Conservation (phyloP, 192 early-diverging fungal genomes). For the Entrophospora sp. region DNA sequence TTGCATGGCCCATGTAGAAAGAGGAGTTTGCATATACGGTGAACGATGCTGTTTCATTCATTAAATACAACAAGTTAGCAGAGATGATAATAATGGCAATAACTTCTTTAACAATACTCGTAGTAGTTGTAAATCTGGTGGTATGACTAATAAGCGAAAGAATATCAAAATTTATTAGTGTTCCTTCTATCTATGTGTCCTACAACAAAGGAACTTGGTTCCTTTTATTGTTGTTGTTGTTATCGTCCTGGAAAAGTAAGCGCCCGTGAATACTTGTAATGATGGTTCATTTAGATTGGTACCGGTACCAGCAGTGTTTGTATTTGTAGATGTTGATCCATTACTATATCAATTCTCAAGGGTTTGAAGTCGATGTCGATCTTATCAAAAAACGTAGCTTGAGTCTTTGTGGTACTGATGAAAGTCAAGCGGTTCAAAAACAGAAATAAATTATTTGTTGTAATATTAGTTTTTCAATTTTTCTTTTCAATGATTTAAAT, state of each 20-base stretch:
- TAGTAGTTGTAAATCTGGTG: neutral
- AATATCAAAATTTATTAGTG: neutral
- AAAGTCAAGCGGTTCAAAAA: too few relatives aligned
- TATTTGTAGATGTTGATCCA: too few relatives aligned
- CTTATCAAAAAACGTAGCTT: too few relatives aligned
- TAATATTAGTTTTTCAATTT: too few relatives aligned
- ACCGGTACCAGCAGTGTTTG: neutral
- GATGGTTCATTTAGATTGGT: neutral
- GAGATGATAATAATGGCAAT: neutral
- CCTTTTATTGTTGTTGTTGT: neutral
- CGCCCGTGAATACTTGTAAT: neutral
- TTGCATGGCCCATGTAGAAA: constrained; percentile 78
- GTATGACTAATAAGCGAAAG: neutral
- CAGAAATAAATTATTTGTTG: too few relatives aligned
- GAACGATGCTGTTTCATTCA: constrained; percentile 93
- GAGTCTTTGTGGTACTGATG: too few relatives aligned
- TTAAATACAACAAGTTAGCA: constrained; percentile 31
- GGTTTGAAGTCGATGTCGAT: too few relatives aligned
- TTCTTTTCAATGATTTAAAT: too few relatives aligned
- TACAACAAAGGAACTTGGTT: too few relatives aligned
- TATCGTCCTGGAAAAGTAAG: neutral
- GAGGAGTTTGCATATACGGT: constrained; percentile 85
- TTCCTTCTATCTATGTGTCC: neutral
- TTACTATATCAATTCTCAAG: too few relatives aligned
- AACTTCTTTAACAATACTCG: neutral